These are phyloP conservation scores for Candida insectalens DNA, from an alignment of 805 yeast genomes.

Conservation along the genomic window DNA sequence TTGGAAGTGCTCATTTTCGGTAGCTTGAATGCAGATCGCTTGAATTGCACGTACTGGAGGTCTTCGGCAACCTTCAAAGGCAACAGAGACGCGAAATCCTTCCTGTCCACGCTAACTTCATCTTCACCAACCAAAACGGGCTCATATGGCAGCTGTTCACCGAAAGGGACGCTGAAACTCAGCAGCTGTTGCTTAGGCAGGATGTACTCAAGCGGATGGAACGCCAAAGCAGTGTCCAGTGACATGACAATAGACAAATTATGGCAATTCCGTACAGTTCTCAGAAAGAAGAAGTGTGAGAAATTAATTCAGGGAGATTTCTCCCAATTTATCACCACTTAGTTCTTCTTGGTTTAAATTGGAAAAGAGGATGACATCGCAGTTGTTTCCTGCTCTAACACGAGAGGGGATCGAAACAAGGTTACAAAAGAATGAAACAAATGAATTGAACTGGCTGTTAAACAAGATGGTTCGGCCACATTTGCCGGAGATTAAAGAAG, in stretches of 20 bases:
- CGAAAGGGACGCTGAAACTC: conserved; percentile 21
- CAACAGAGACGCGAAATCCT: no score
- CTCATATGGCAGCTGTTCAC: conserved; percentile 6
- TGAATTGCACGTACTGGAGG: conserved; percentile 21
- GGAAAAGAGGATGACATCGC: conserved; percentile 21
- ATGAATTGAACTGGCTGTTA: conserved; percentile 38
- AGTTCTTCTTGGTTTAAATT: no score
- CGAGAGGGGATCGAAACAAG: conserved; percentile 3
- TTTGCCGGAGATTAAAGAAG: conserved; percentile 36
- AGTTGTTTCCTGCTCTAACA: conserved; percentile 10
- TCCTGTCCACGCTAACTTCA: conserved; percentile 19
- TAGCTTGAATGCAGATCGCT: conserved; percentile 22
- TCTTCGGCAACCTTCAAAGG: conserved; percentile 15
- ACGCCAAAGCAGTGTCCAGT: conserved; percentile 16
- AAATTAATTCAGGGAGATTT: no score
- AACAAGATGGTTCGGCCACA: conserved; percentile 36
- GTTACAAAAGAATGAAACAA: conserved; percentile 7
- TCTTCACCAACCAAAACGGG: conserved; percentile 2
- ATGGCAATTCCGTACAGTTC: no score
- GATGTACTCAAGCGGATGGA: conserved; percentile 26
- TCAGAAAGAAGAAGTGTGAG: no score
- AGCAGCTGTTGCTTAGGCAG: conserved; percentile 28
- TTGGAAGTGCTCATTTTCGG: no score
- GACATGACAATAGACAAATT: no score
- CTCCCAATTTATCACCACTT: no score